These are phyloP conservation scores for Calvatia gigantea DNA, from an alignment of 768 basidiomycete genomes.

Conservation along the genomic window DNA sequence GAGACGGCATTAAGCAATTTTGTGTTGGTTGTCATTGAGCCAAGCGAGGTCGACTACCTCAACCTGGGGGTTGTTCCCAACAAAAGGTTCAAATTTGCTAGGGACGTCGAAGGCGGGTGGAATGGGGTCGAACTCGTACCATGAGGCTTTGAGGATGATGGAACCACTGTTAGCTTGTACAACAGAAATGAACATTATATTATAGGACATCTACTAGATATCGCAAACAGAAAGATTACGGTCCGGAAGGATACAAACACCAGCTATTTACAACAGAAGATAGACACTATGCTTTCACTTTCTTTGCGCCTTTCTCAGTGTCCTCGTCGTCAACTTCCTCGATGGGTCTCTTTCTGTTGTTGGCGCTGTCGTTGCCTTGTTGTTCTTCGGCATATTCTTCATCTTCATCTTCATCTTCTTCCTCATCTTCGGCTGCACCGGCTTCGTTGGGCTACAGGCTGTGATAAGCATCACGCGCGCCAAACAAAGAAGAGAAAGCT, in stretches of 20 bases:
- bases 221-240: not conserved
- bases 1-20: constrained; percentile 62
- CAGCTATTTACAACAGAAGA: not conserved
- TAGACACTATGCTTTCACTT: constrained; percentile 9
- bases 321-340: constrained; percentile 7
- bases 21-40: constrained; percentile 69
- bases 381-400: constrained; percentile 6
- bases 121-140: constrained; percentile 62
- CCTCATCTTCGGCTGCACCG: not conserved
- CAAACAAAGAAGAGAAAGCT: not conserved
- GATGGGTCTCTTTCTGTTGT: constrained; percentile 6
- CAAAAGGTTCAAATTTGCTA: constrained; percentile 41
- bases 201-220: constrained; percentile 10
- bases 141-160: constrained; percentile 25
- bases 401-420: constrained; percentile 4
- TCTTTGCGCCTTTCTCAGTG: constrained; percentile 11
- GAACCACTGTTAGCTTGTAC: not conserved
- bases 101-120: constrained; percentile 41
- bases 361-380: not conserved
- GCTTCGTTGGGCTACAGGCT: constrained; percentile 5
- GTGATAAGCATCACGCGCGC: not conserved
- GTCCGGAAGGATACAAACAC: constrained; percentile 8
- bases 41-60: constrained; percentile 63
- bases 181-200: constrained; percentile 1
- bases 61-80: constrained; percentile 59